These are phyloP conservation scores for Yamadazyma oceani DNA, from an alignment of 1,139 yeast species.

Conservation along the genomic window DNA sequence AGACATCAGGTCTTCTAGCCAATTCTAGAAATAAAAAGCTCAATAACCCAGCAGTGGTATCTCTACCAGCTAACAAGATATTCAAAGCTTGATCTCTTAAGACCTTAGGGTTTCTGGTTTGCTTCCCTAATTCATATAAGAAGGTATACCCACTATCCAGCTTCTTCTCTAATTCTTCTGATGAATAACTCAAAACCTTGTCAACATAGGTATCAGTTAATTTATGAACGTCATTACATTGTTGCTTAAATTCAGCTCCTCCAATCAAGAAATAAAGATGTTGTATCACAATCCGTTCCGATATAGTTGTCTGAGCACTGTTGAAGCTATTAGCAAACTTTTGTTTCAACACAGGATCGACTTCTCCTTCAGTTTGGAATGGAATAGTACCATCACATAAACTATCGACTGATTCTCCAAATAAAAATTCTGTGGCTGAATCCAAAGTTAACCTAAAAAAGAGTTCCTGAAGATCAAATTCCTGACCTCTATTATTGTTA, in stretches of 20 bases:
- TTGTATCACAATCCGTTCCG: slow-evolving; percentile 28
- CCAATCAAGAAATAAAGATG: slow-evolving; percentile 24
- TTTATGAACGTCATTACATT: slow-evolving; percentile 10
- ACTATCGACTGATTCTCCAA: slow-evolving; percentile 47
- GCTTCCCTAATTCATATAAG: slow-evolving; percentile 43
- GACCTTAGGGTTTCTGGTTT: slow-evolving; percentile 39
- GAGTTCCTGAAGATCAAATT: slow-evolving; percentile 37
- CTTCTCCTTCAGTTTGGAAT: slow-evolving; percentile 19
- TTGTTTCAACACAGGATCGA: slow-evolving; percentile 16
- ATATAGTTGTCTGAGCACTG: slow-evolving; percentile 25
- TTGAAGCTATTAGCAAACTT: slow-evolving; percentile 22
- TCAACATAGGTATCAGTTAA: slow-evolving; percentile 23
- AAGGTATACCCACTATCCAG: slow-evolving; percentile 37
- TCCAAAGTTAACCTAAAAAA: slow-evolving; percentile 47
- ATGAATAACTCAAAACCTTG: slow-evolving; percentile 18
- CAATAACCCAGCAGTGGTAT: slow-evolving; percentile 45
- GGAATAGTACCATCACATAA: slow-evolving; percentile 33
- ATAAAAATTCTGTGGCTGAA: slow-evolving; percentile 51
- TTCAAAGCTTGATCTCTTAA: slow-evolving; percentile 45
- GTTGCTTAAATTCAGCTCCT: slow-evolving; percentile 5
- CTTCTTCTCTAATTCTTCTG: slow-evolving; percentile 34
- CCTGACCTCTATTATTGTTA: slow-evolving; percentile 20
- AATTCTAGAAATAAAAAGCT: slow-evolving; percentile 39
- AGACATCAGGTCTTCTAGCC: slow-evolving; percentile 38
- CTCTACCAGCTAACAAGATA: slow-evolving; percentile 45